A percentile compares a stretch with the other conserved stretches of the same genome.
These are phyloP conservation scores for Picea abies DNA, from an alignment of 83 land plant species.

Conservation along the genomic window DNA sequence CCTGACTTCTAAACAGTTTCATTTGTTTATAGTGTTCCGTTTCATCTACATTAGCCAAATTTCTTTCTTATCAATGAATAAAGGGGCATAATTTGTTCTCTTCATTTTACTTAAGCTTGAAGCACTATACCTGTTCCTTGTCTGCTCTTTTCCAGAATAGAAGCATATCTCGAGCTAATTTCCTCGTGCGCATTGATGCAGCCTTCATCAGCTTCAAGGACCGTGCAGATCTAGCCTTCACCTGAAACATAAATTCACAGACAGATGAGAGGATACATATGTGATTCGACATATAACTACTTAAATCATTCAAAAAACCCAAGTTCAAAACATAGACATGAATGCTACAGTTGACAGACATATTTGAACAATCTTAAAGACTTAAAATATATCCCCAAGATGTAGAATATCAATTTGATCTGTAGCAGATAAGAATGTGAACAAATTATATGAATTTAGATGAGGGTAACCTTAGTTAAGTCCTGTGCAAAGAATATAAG, in stretches of 20 bases:
- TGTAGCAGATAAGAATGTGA: background rate
- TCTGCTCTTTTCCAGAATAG: conserved; percentile 91
- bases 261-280: background rate
- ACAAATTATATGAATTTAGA: background rate
- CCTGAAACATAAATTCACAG: conserved; percentile 48
- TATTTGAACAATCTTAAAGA: background rate
- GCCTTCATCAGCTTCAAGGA: conserved; percentile 78
- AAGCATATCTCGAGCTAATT: conserved; percentile 88
- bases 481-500: background rate
- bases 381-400: too few species aligned
- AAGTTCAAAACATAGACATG: background rate
- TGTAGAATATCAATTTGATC: background rate
- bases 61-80: background rate
- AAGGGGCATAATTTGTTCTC: background rate
- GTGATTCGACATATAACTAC: background rate
- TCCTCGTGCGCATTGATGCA: conserved; percentile 85
- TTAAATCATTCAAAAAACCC: background rate
- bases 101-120: too few species aligned
- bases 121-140: conserved; percentile 82
- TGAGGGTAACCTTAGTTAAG: background rate
- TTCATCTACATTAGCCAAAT: background rate
- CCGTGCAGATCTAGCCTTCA: conserved; percentile 68
- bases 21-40: background rate
- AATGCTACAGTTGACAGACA: background rate
- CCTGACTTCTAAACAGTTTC: background rate